Percentiles rank a stretch among this genome's conserved stretches.
phyloP scores from a whole-genome alignment of 1,139 yeast genomes.

The Candida buenavistaensis region DNA sequence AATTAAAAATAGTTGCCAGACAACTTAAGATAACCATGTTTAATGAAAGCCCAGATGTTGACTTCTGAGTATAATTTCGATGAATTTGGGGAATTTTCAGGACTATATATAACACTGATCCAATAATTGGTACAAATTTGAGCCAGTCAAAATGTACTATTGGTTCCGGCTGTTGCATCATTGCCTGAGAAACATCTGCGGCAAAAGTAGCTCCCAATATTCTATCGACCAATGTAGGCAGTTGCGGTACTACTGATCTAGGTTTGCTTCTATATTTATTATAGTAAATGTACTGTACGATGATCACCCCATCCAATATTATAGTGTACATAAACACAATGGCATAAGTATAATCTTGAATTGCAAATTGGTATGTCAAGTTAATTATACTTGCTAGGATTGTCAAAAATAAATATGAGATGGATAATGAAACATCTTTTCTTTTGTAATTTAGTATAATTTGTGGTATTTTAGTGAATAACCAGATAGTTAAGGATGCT shows the following conservation, averaged over 20 bases:
- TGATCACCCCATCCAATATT: slow-evolving; percentile 67
- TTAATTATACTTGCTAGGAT: slow-evolving; percentile 80
- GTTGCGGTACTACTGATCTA: slow-evolving; percentile 1
- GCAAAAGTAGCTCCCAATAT: slow-evolving; percentile 6
- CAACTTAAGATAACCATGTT: slow-evolving; percentile 37
- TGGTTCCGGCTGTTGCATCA: not conserved
- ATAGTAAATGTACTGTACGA: slow-evolving; percentile 51
- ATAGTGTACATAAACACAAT: slow-evolving; percentile 53
- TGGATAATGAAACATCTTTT: slow-evolving; percentile 77
- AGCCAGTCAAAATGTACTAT: not conserved
- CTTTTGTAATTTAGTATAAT: slow-evolving; percentile 69
- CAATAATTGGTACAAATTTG: not conserved
- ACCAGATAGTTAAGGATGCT: slow-evolving; percentile 51
- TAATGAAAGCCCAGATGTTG: slow-evolving; percentile 40
- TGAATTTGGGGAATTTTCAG: slow-evolving; percentile 80
- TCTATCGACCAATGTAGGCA: slow-evolving; percentile 4
- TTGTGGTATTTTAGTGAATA: slow-evolving; percentile 86
- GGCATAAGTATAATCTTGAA: slow-evolving; percentile 55
- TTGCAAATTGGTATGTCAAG: slow-evolving; percentile 70
- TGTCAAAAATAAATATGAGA: slow-evolving; percentile 71
- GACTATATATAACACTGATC: slow-evolving; percentile 19
- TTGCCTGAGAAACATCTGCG: not conserved
- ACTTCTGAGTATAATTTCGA: slow-evolving; percentile 29
- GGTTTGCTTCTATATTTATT: slow-evolving; percentile 1
- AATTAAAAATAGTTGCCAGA: slow-evolving; percentile 37